Percentiles rank a stretch among this genome's conserved stretches.
Evolutionary conservation across 1,284 basidiomycete genomes (phyloP).

Genomic region (Trichosporon faecale): DNA sequence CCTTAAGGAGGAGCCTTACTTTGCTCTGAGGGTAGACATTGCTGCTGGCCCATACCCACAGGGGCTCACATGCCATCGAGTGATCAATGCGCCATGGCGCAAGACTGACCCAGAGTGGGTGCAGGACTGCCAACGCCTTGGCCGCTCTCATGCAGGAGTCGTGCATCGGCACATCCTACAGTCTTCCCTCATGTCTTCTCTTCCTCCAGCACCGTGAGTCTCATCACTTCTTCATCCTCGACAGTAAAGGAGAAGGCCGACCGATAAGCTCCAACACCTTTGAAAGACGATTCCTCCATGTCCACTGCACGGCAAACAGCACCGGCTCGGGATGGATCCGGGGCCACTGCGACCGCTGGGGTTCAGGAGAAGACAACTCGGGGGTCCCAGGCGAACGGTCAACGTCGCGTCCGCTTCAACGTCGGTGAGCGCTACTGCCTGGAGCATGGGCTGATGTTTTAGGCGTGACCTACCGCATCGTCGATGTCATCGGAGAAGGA

Average conservation of each 20-base stretch:
- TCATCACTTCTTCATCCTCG: not conserved
- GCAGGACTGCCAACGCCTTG: not conserved
- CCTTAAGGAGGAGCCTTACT: not conserved
- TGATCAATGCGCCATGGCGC: slow-evolving; percentile 8
- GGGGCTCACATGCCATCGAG: not conserved
- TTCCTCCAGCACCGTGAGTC: not conserved
- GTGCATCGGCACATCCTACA: not conserved
- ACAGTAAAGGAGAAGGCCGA: not conserved
- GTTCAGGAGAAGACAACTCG: slow-evolving; percentile 41
- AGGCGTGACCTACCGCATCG: slow-evolving; percentile 70
- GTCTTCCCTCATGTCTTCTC: not conserved
- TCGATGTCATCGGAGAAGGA: slow-evolving; percentile 90
- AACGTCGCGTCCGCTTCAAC: slow-evolving; percentile 86
- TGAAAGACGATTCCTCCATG: not conserved
- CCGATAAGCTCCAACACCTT: not conserved
- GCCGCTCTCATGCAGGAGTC: not conserved
- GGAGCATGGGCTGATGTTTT: not conserved
- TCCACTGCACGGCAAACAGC: not conserved
- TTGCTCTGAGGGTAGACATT: not conserved
- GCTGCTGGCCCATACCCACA: not conserved
- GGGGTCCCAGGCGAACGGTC: slow-evolving; percentile 56
- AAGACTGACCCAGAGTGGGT: not conserved
- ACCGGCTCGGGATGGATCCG: not conserved
- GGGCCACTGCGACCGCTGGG: not conserved
- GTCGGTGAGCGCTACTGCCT: slow-evolving; percentile 63